A percentile compares a stretch with the other conserved stretches of the same genome.
Conservation (phyloP, 2,329 filamentous ascomycete species). For the Aspergillus pseudoviridinutans region DNA sequence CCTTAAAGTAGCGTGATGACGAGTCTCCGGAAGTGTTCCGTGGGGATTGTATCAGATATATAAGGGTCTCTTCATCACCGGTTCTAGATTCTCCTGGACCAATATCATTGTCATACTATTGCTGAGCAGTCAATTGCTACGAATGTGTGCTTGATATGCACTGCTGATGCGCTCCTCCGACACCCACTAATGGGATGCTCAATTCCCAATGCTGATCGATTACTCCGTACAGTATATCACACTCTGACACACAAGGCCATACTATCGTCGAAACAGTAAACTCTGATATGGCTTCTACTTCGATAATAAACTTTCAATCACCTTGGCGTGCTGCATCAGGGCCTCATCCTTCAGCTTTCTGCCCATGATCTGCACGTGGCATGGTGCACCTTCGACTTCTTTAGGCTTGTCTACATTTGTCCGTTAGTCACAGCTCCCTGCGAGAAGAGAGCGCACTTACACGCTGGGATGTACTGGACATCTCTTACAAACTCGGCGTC, state of each 20-base stretch:
- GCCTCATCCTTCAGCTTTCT: constrained; percentile 20
- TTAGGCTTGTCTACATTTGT: constrained; percentile 13
- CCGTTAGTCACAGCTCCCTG: background rate
- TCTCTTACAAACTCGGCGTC: constrained; percentile 18
- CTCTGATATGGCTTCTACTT: background rate
- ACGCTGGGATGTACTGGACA: constrained; percentile 16
- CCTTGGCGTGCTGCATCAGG: constrained; percentile 14
- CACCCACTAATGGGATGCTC: too few relatives aligned
- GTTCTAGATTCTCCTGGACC: background rate
- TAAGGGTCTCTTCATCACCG: background rate
- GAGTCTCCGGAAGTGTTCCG: background rate
- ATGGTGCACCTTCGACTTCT: constrained; percentile 18
- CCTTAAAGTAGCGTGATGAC: background rate
- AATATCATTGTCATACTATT: background rate
- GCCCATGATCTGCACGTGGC: constrained; percentile 22
- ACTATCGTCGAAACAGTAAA: too few relatives aligned
- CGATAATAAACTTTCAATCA: constrained; percentile 12
- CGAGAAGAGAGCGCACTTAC: constrained; percentile 6
- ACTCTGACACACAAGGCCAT: too few relatives aligned
- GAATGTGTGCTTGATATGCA: background rate
- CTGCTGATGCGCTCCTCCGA: background rate
- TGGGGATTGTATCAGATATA: background rate
- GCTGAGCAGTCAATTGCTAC: background rate
- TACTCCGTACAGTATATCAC: too few relatives aligned
- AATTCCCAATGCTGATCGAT: background rate